Percentiles rank a stretch among this genome's conserved stretches.
Conservation (phyloP, 805 yeast genomes). For the Wickerhamomyces rabaulensis region DNA sequence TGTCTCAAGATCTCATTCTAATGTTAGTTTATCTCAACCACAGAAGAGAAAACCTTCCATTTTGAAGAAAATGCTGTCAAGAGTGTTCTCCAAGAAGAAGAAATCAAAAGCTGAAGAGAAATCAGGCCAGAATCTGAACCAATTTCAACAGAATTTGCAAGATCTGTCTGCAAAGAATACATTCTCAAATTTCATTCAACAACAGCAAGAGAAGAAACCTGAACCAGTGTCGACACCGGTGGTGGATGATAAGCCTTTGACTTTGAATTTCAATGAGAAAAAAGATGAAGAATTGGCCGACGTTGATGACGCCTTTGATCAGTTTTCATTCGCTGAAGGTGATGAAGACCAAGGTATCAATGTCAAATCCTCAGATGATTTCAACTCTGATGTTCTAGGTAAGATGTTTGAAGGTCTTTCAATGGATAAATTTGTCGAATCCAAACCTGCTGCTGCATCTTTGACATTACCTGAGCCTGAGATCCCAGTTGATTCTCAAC, state of each 20-base stretch:
- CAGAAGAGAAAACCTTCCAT: conserved; percentile 18
- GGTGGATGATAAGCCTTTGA: background rate
- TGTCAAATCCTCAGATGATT: conserved; percentile 5
- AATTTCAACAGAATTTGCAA: background rate
- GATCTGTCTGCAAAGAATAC: background rate
- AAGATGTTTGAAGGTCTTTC: conserved; percentile 12
- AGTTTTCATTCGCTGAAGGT: conserved; percentile 22
- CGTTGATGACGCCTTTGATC: conserved; percentile 5
- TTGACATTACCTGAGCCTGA: background rate
- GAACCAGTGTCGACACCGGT: background rate
- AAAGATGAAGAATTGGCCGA: background rate
- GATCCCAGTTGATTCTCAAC: background rate
- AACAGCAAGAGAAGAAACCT: background rate
- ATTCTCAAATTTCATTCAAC: background rate
- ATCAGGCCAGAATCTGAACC: background rate
- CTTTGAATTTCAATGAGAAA: background rate
- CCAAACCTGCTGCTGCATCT: background rate
- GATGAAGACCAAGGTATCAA: conserved; percentile 19
- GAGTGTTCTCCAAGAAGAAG: conserved; percentile 7
- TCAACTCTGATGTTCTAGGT: conserved; percentile 9
- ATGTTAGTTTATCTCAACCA: background rate
- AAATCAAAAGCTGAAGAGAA: background rate
- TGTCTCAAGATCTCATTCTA: background rate
- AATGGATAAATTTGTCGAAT: background rate
- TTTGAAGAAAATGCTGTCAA: conserved; percentile 18